Percentiles rank a stretch among this genome's conserved stretches.
phyloP scores from a whole-genome alignment of 2,329 filamentous ascomycete genomes.

The Diaporthe capsici region DNA sequence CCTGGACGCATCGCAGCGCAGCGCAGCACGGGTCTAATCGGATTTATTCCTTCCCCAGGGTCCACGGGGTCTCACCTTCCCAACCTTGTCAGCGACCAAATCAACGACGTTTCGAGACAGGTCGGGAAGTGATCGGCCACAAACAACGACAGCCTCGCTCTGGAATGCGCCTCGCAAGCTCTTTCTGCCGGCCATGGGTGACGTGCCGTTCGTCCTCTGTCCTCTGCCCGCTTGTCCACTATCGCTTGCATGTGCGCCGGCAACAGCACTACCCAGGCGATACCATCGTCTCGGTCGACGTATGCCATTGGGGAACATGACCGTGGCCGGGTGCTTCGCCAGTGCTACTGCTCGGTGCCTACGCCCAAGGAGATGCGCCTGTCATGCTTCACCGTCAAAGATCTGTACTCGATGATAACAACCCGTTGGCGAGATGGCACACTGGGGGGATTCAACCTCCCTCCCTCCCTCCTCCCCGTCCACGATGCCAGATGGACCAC shows the following conservation, averaged over 20 bases:
- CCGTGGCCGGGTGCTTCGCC: constrained; percentile 34
- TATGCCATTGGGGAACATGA: constrained; percentile 32
- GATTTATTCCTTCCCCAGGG: constrained; percentile 31
- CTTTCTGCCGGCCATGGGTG: constrained; percentile 38
- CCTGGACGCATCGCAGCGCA: not conserved
- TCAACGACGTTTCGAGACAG: constrained; percentile 25
- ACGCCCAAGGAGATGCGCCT: constrained; percentile 39
- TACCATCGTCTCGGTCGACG: constrained; percentile 22
- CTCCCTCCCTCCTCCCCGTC: not conserved
- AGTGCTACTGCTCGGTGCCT: constrained; percentile 40
- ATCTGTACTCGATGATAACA: constrained; percentile 36
- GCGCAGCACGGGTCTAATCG: constrained; percentile 12
- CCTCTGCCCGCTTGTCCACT: constrained; percentile 21
- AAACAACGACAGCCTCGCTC: constrained; percentile 35
- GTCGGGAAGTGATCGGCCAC: constrained; percentile 28
- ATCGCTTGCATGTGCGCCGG: constrained; percentile 34
- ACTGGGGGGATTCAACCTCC: not conserved
- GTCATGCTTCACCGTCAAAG: constrained; percentile 39
- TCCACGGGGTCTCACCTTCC: constrained; percentile 37
- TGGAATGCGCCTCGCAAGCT: constrained; percentile 35
- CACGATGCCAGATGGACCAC: not conserved
- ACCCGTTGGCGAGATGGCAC: constrained; percentile 26
- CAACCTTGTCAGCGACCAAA: constrained; percentile 28
- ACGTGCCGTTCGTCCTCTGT: constrained; percentile 38
- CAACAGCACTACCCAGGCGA: constrained; percentile 19